A percentile compares a stretch with the other conserved stretches of the same genome.
Evolutionary conservation across 2,329 filamentous ascomycete species (phyloP).

Genomic region (Fusarium sp.): DNA sequence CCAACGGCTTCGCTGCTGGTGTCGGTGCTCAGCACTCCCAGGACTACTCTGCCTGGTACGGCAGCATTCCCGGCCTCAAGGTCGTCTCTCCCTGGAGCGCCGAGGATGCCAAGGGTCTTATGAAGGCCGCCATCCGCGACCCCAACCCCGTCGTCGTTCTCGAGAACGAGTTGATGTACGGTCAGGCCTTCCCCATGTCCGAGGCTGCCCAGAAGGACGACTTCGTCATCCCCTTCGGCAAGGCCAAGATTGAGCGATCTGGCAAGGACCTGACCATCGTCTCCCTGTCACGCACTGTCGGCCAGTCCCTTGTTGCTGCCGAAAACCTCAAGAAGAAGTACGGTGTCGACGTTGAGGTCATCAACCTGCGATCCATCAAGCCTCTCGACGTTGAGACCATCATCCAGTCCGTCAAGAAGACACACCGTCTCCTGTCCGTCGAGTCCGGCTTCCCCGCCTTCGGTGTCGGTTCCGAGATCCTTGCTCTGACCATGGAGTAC

Average conservation of each 20-base stretch:
- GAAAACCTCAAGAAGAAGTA: constrained; percentile 95
- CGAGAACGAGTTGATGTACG: constrained; percentile 92
- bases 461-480: constrained; percentile 89
- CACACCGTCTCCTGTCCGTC: constrained; percentile 85
- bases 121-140: constrained; percentile 98
- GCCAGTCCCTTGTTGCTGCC: constrained; percentile 86
- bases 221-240: constrained; percentile 96
- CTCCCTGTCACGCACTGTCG: constrained; percentile 91
- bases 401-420: constrained; percentile 98
- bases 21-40: constrained; percentile 98
- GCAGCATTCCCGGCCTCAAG: constrained; percentile 96
- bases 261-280: constrained; percentile 98
- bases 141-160: constrained; percentile 95
- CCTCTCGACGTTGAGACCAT: constrained; percentile 95
- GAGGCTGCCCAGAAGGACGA: constrained; percentile 95
- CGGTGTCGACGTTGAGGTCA: constrained; percentile 92
- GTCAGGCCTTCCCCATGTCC: constrained; percentile 94
- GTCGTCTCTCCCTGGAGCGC: constrained; percentile 95
- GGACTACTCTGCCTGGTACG: constrained; percentile 99
- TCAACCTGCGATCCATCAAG: constrained; percentile 98
- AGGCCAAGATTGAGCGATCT: constrained; percentile 97
- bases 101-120: constrained; percentile 96
- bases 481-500: constrained; percentile 96
- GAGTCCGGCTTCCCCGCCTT: constrained; percentile 97
- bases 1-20: constrained; percentile 96